These are phyloP conservation scores for Claviceps digitariae DNA, from an alignment of 2,329 filamentous ascomycete genomes.

Conservation along the genomic window DNA sequence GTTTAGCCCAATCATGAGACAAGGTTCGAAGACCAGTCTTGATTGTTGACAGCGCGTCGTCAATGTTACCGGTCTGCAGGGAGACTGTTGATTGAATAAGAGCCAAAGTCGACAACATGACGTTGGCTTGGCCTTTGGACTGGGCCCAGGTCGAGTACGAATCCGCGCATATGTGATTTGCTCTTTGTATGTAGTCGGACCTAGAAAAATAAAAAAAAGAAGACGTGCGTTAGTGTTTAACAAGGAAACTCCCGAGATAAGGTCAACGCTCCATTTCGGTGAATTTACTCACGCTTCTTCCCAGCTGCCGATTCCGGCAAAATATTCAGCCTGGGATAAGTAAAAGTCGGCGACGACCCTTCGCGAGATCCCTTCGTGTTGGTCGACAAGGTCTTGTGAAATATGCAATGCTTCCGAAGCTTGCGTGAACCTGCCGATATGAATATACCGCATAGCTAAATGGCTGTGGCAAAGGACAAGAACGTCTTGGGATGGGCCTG, in stretches of 20 bases:
- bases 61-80: conserved; percentile 46
- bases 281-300: conserved; percentile 38
- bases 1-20: conserved; percentile 40
- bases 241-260: too few species aligned
- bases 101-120: conserved; percentile 17
- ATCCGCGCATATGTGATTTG: conserved; percentile 22
- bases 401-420: conserved; percentile 41
- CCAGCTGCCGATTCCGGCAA: conserved; percentile 50
- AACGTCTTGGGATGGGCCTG: conserved; percentile 21
- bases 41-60: conserved; percentile 43
- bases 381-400: conserved; percentile 34
- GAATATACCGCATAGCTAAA: conserved; percentile 39
- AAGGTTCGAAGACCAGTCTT: conserved; percentile 43
- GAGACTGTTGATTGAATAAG: conserved; percentile 53
- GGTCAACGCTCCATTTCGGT: too few species aligned
- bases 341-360: conserved; percentile 42
- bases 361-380: conserved; percentile 22
- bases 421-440: conserved; percentile 36
- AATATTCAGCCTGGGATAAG: conserved; percentile 61
- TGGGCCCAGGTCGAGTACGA: conserved; percentile 19
- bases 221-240: neutral
- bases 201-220: conserved; percentile 11
- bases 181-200: conserved; percentile 22
- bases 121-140: conserved; percentile 20
- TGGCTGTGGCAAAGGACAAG: conserved; percentile 32